These are phyloP conservation scores for Ogataea hybrid DNA, from an alignment of 1,139 yeast species.

Conservation along the genomic window DNA sequence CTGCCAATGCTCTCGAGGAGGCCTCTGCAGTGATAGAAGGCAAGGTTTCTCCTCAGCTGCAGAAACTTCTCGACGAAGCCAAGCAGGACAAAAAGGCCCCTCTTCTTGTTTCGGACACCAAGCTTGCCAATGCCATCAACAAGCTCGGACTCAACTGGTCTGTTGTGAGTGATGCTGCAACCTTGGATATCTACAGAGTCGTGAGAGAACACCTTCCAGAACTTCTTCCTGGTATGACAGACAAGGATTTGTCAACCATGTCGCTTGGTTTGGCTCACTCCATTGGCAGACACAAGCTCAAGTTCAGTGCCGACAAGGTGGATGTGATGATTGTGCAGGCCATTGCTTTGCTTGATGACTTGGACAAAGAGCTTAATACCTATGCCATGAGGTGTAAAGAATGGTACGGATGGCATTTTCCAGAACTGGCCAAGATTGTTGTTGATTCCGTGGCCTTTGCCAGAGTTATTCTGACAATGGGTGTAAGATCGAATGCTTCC, in stretches of 20 bases:
- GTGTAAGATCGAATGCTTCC: slow-evolving; percentile 86
- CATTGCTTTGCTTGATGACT: slow-evolving; percentile 91
- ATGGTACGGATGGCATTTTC: slow-evolving; percentile 99
- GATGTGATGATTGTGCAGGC: slow-evolving; percentile 99
- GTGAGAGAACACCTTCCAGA: slow-evolving; percentile 93
- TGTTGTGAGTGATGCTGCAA: slow-evolving; percentile 92
- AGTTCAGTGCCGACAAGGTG: slow-evolving; percentile 96
- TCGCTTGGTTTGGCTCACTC: slow-evolving; percentile 97
- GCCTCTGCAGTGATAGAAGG: slow-evolving; percentile 92
- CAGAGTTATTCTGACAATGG: slow-evolving; percentile 90
- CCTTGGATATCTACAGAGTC: slow-evolving; percentile 92
- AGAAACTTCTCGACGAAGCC: slow-evolving; percentile 72
- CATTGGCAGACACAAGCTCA: slow-evolving; percentile 94
- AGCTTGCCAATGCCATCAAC: slow-evolving; percentile 94
- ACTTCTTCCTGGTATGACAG: slow-evolving; percentile 89
- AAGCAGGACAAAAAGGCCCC: slow-evolving; percentile 89
- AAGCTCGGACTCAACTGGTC: slow-evolving; percentile 86
- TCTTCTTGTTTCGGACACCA: slow-evolving; percentile 90
- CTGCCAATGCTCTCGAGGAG: slow-evolving; percentile 96
- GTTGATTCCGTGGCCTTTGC: slow-evolving; percentile 95
- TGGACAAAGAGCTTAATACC: slow-evolving; percentile 96
- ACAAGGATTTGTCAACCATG: slow-evolving; percentile 85
- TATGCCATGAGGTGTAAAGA: slow-evolving; percentile 98
- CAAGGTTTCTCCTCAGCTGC: slow-evolving; percentile 82
- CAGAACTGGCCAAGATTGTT: slow-evolving; percentile 96